These are phyloP conservation scores for Viola odorata DNA, from an alignment of 345 rosid species.

Conservation along the genomic window DNA sequence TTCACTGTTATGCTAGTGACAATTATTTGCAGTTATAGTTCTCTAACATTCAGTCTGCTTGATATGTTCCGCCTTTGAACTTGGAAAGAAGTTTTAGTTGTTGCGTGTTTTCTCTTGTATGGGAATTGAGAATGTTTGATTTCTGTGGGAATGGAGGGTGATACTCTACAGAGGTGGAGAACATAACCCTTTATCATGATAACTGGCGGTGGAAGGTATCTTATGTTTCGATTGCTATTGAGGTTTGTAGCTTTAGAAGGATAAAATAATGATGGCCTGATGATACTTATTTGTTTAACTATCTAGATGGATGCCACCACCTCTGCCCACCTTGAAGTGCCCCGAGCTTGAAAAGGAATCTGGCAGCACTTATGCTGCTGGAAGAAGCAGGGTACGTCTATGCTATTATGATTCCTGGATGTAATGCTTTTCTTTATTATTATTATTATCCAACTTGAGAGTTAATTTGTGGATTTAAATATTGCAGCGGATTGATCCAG, in stretches of 20 bases:
- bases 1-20: background rate
- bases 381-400: constrained; percentile 83
- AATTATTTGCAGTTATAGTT: background rate
- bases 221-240: constrained; percentile 2
- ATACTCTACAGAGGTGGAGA: constrained; percentile 97
- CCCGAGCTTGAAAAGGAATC: constrained; percentile 88
- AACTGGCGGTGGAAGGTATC: constrained; percentile 97
- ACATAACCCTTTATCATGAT: constrained; percentile 98
- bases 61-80: background rate
- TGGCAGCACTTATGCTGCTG: constrained; percentile 81
- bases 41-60: background rate
- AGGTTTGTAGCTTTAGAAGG: background rate
- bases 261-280: background rate
- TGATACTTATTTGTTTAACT: background rate
- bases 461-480: constrained; percentile 10
- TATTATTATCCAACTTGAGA: background rate
- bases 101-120: background rate
- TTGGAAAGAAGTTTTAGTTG: background rate
- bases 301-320: constrained; percentile 91
- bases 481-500: constrained; percentile 77
- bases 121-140: constrained; percentile 3
- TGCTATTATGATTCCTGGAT: constrained; percentile 5
- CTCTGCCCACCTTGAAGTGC: constrained; percentile 67
- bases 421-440: background rate
- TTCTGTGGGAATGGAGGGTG: constrained; percentile 53